These are phyloP conservation scores for Rhizoclosmatium sp. DNA, from an alignment of 192 early-diverging fungal genomes.

Conservation along the genomic window DNA sequence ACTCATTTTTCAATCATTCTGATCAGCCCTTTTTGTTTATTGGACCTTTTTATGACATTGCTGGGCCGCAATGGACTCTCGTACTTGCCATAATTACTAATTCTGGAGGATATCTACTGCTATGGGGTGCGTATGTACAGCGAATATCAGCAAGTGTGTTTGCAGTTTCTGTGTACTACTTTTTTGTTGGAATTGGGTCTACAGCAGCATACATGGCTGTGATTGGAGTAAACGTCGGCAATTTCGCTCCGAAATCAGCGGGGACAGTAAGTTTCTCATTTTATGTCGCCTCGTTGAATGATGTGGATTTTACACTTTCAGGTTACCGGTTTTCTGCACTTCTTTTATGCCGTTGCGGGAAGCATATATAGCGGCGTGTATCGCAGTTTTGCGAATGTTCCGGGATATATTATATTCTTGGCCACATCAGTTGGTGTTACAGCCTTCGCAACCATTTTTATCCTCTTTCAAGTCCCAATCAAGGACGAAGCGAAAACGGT, in stretches of 20 bases:
- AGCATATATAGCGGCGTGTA: constrained; percentile 40
- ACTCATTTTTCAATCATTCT: not conserved
- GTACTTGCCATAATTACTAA: constrained; percentile 15
- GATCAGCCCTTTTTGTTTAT: constrained; percentile 40
- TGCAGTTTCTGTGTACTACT: constrained; percentile 41
- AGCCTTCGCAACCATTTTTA: constrained; percentile 28
- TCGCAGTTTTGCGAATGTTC: not conserved
- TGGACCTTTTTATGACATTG: constrained; percentile 46
- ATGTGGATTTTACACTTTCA: not conserved
- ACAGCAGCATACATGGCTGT: constrained; percentile 41
- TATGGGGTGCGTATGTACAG: constrained; percentile 34
- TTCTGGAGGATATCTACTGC: constrained; percentile 38
- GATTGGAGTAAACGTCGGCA: constrained; percentile 38
- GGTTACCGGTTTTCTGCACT: constrained; percentile 40
- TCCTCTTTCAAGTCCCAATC: not conserved
- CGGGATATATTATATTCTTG: constrained; percentile 39
- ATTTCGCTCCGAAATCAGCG: constrained; percentile 22
- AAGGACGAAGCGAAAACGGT: too few species aligned
- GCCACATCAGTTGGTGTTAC: constrained; percentile 22
- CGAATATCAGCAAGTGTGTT: constrained; percentile 10
- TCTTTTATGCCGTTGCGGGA: constrained; percentile 48
- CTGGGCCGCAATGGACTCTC: constrained; percentile 38
- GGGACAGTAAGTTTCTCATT: constrained; percentile 13
- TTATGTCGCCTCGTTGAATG: too few species aligned
- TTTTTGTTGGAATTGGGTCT: constrained; percentile 37